These are phyloP conservation scores for Alternaria arbusti DNA, from an alignment of 2,329 filamentous ascomycete genomes.

Conservation along the genomic window DNA sequence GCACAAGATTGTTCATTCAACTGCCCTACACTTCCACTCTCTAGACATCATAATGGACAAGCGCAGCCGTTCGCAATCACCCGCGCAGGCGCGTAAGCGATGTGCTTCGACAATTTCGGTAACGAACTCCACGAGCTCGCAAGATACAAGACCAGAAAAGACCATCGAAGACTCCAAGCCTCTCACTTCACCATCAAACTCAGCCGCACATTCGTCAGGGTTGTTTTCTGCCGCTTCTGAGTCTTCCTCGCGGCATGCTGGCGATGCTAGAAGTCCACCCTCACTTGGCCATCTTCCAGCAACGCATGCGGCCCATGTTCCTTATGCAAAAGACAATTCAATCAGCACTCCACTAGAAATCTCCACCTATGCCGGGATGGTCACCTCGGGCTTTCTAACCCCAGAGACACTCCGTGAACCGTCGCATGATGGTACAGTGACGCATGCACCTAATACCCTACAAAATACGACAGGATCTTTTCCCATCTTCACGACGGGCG, in stretches of 20 bases:
- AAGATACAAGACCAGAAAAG: not conserved
- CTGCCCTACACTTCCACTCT: no score
- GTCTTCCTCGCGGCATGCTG: not conserved
- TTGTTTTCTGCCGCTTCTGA: not conserved
- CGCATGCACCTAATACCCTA: not conserved
- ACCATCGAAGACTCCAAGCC: not conserved
- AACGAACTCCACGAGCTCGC: not conserved
- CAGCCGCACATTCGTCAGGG: not conserved
- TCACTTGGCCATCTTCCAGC: not conserved
- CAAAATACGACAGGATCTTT: not conserved
- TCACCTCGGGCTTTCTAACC: not conserved
- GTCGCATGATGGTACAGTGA: not conserved
- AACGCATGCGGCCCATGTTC: not conserved
- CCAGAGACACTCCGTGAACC: not conserved
- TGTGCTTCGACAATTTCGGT: not conserved
- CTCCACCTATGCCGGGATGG: not conserved
- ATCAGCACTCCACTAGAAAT: not conserved
- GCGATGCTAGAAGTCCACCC: not conserved
- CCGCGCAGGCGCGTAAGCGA: not conserved
- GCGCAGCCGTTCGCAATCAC: not conserved
- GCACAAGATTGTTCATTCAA: no score
- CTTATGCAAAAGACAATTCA: not conserved
- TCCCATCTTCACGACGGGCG: conserved; percentile 5
- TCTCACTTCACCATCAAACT: not conserved
- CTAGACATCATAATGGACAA: not conserved